phyloP scores from a whole-genome alignment of 2,329 filamentous ascomycete genomes.

The Dactylellina drechsleri region DNA sequence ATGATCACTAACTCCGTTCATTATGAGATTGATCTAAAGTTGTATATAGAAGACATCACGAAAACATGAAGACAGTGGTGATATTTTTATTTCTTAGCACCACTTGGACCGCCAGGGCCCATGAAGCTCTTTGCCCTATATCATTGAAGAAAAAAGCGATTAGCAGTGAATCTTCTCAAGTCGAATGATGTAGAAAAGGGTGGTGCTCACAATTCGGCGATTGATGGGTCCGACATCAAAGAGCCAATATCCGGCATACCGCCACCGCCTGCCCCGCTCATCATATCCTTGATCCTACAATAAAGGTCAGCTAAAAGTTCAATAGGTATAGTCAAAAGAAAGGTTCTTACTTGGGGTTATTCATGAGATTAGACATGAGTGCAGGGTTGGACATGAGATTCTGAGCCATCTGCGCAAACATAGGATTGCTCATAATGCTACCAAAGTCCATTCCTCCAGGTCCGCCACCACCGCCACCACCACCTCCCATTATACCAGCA shows the following conservation, averaged over 20 bases:
- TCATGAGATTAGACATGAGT: conserved; percentile 90
- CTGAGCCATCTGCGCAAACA: conserved; percentile 97
- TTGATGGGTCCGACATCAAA: conserved; percentile 90
- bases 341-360: conserved; percentile 73
- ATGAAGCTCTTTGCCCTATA: conserved; percentile 74
- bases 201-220: conserved; percentile 89
- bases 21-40: conserved; percentile 35
- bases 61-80: conserved; percentile 10
- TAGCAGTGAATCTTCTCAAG: conserved; percentile 18
- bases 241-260: conserved; percentile 88
- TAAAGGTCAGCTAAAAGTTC: conserved; percentile 5
- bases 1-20: conserved; percentile 30
- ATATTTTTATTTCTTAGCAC: conserved; percentile 38
- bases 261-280: conserved; percentile 70
- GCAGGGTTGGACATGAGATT: conserved; percentile 97
- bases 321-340: neutral
- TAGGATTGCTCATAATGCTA: conserved; percentile 94
- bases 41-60: conserved; percentile 30
- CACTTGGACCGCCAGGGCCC: conserved; percentile 59
- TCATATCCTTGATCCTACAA: conserved; percentile 79
- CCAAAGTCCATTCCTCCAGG: conserved; percentile 85
- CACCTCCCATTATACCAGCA: conserved; percentile 77
- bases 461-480: conserved; percentile 68
- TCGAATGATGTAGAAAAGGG: conserved; percentile 57
- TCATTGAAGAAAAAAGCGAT: conserved; percentile 33